Base-by-base conservation (phyloP, 305 asterid genomes). In the Coffea humblotiana region DNA sequence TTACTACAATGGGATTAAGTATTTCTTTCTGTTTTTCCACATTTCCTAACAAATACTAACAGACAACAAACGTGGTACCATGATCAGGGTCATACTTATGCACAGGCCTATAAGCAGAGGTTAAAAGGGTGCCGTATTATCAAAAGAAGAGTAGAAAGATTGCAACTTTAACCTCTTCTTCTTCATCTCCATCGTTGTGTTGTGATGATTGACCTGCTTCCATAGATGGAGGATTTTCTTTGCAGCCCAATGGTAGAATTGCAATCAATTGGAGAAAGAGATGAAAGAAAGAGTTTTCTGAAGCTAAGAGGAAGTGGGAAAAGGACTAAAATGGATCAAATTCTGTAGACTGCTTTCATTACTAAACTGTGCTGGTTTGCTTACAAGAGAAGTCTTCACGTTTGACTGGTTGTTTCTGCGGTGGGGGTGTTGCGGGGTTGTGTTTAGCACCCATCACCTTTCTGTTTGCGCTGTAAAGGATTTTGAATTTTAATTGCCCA, bases 101-200 rank as follows among this genome's bases (percentile, higher is more conserved):
- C 8, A 27, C 11, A 73, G 49, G 29, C 29, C 37, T 5, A 25
- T 52, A 19, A 58, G 4, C 29, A 11, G 56, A 13, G 45, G 48
- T 1, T 2, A 7, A 23, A 71, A 13, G 7, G 49, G 0, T 18
- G 23, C 35, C 7, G 29, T 19, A 58, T n/a, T 21, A 40, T 63
- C 66, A 40, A 69, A 58, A 68, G 9, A 60, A 27, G 21, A 71
- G 11, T 2, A 43, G 45, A 58, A 2, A 29, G 74, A 35, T 7
- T 52, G 63, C 16, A 67, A 27, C 29, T 19, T 13, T 74, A 18
- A 82, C 85, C 82, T 82, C 74, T 70, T 82, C 52, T 60, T 82
- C 85, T 7, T 71, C 74, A 11, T 35, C 12, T 10, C 51, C 51
- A 9, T 10, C 7, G 51, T 6, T 47, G 51, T 47, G 51, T 1